phyloP scores from a whole-genome alignment of 768 basidiomycete species.

The Collybiopsis confluens region DNA sequence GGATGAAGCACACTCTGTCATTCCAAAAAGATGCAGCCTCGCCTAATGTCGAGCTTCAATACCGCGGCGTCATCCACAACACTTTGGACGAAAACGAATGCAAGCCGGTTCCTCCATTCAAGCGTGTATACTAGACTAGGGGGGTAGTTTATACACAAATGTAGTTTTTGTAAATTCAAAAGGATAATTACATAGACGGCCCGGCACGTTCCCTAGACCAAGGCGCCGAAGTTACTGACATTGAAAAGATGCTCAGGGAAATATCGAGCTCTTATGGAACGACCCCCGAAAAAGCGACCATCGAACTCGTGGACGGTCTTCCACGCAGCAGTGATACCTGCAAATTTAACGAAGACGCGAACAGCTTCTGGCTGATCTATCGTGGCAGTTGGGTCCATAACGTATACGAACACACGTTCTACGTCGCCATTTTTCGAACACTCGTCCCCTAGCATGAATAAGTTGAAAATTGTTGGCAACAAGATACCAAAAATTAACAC shows the following conservation, averaged over 20 bases:
- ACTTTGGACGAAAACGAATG: conserved; percentile 97
- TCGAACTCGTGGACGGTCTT: conserved; percentile 92
- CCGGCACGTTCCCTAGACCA: too few relatives aligned
- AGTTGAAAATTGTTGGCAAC: neutral
- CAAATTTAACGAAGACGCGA: conserved; percentile 87
- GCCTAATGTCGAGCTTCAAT: conserved; percentile 85
- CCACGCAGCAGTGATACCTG: conserved; percentile 92
- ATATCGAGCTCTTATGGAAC: conserved; percentile 77
- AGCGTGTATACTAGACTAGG: conserved; percentile 76
- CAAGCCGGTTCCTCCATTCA: conserved; percentile 96
- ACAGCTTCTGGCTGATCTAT: conserved; percentile 73
- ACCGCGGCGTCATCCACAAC: conserved; percentile 77
- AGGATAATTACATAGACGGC: neutral
- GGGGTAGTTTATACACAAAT: neutral
- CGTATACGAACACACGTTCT: conserved; percentile 83
- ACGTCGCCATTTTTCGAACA: conserved; percentile 90
- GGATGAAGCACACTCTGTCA: conserved; percentile 97
- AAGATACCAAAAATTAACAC: conserved; percentile 17
- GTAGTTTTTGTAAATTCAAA: conserved; percentile 2
- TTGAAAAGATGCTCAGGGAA: conserved; percentile 59
- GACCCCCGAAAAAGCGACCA: conserved; percentile 88
- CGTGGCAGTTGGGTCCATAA: conserved; percentile 63
- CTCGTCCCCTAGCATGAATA: conserved; percentile 65
- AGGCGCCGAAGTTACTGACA: neutral
- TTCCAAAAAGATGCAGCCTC: conserved; percentile 75